These are phyloP conservation scores for Ophiostoma quercus DNA, from an alignment of 2,329 filamentous ascomycete genomes.

Conservation along the genomic window DNA sequence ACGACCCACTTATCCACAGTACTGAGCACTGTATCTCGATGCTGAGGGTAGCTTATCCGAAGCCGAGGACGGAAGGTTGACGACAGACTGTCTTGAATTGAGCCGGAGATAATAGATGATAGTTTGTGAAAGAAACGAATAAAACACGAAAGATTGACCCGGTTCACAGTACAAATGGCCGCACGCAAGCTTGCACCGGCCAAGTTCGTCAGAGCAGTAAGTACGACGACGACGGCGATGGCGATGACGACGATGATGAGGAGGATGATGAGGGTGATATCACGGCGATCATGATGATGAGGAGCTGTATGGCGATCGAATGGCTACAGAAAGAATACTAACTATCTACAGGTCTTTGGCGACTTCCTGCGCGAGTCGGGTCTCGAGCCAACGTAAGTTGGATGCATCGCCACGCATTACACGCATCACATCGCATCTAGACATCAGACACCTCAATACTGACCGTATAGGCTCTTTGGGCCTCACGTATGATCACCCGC, in stretches of 20 bases:
- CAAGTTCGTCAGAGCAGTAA: constrained; percentile 34
- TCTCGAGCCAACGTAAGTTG: constrained; percentile 72
- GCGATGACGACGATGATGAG: neutral
- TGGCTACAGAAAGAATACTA: neutral
- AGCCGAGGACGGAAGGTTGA: constrained; percentile 1
- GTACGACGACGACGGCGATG: neutral
- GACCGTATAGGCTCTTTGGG: constrained; percentile 37
- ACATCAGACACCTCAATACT: neutral
- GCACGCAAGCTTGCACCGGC: constrained; percentile 31
- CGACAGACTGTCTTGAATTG: neutral
- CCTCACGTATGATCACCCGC: constrained; percentile 35
- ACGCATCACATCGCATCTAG: neutral
- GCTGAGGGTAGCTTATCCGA: neutral
- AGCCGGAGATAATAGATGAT: neutral
- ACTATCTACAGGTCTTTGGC: constrained; percentile 61
- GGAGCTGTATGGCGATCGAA: too few relatives aligned
- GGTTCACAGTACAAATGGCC: constrained; percentile 28
- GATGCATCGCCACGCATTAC: neutral
- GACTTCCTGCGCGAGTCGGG: constrained; percentile 83
- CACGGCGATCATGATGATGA: neutral
- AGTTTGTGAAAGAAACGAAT: too few relatives aligned
- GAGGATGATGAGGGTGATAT: neutral
- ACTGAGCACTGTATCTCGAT: neutral
- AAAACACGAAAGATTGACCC: neutral
- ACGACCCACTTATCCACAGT: constrained; percentile 4